Conservation (phyloP, 306 rosid genomes). For the Alnus rubra region DNA sequence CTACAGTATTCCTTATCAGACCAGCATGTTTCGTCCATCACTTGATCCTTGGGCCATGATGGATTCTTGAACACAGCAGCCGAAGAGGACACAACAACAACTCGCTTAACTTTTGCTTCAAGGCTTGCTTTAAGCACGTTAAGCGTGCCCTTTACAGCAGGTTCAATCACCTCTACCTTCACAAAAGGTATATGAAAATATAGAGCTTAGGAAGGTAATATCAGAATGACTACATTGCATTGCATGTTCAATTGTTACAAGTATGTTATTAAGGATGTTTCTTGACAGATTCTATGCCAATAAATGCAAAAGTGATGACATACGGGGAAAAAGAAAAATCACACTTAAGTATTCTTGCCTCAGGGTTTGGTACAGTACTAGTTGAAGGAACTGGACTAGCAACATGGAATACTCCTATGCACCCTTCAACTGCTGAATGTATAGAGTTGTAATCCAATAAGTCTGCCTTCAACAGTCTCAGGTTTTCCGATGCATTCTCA, state of each 20-base stretch:
- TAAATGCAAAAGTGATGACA: neutral
- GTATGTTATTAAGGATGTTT: neutral
- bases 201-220: neutral
- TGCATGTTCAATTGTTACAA: neutral
- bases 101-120: conserved; percentile 42
- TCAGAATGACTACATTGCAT: neutral
- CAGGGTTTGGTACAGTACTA: conserved; percentile 28
- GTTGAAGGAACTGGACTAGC: conserved; percentile 54
- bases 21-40: conserved; percentile 49
- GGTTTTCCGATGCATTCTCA: conserved; percentile 41
- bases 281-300: neutral
- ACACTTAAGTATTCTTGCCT: conserved; percentile 24
- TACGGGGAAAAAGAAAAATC: neutral
- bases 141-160: conserved; percentile 28
- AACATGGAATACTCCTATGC: conserved; percentile 51
- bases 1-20: conserved; percentile 46
- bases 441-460: conserved; percentile 34
- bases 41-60: conserved; percentile 32
- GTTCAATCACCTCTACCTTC: conserved; percentile 31
- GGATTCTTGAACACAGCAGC: conserved; percentile 40
- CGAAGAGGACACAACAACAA: conserved; percentile 40
- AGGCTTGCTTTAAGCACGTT: conserved; percentile 44
- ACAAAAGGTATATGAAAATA: neutral
- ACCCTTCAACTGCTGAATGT: conserved; percentile 38
- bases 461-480: conserved; percentile 42